Evolutionary conservation across 2,329 filamentous ascomycete species (phyloP), one percentile per base, ranked within the genome.

Genomic region (Exophiala viscosa): DNA sequence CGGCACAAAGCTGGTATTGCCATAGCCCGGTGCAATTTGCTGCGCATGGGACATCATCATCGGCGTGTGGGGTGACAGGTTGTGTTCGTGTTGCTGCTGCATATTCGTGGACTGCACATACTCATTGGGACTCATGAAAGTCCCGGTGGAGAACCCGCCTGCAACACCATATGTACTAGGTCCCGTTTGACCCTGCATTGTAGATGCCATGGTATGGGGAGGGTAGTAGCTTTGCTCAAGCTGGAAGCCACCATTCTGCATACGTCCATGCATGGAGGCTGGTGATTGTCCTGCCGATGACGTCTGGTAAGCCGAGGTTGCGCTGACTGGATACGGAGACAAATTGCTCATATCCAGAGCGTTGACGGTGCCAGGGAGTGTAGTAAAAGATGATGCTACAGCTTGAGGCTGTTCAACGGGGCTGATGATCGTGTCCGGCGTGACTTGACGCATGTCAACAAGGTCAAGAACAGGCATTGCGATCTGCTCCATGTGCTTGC

Each of bases 401-500:
- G 44, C 38, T 10, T 35, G 38, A 1, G 72, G 75, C 40, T 83
- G 81, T 60, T 84, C 83, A 2, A 87, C 76, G 0, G 84, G 84
- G 64, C 83, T 87, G 67, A 87, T 84, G 58, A 86, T 75, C 17
- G 82, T 86, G 61, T 87, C 82, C 7, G 65, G 55, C 10, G 67
- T 65, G 40, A 74, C 64, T 36, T 70, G 67, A 54, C 70, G 67
- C 52, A 75, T 70, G 47, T 69, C 69, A 36, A 76, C 73, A 40
- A 79, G 65, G 45, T 70, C 67, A 50, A 95, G 75, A 31, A 96
- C 82, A 0, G 91, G 90, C 65, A 96, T 80, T 63, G 88, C 88
- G 65, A 96, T 87, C 60, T 90, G 84, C 69, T 96, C 90, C 90
- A 96, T 93, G 68, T 96, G 91, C 69, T 92, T 92, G 45, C 90